These are phyloP conservation scores for Diospyros kaki DNA, from an alignment of 148 eudicot genomes.

Conservation along the genomic window DNA sequence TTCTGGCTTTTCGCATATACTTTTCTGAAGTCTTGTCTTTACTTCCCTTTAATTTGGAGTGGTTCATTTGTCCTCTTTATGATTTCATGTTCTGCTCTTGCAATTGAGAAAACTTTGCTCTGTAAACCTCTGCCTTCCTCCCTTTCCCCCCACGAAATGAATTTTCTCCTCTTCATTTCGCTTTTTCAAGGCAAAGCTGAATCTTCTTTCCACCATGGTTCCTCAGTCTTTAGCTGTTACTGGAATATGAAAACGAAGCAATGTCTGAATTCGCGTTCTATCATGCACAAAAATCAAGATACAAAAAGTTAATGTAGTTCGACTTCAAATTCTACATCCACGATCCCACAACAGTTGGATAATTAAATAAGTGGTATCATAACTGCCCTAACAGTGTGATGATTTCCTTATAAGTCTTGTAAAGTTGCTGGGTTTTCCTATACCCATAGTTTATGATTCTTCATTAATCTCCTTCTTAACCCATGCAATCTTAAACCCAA, in stretches of 20 bases:
- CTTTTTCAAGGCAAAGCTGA: background rate
- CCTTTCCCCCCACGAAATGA: background rate
- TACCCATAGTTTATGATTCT: background rate
- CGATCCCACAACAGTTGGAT: too few species aligned
- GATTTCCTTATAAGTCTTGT: background rate
- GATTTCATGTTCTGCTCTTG: background rate
- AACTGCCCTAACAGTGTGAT: too few species aligned
- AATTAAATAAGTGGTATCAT: too few species aligned
- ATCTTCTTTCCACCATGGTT: background rate
- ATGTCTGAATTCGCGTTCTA: too few species aligned
- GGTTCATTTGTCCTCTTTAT: background rate
- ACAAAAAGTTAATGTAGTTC: too few species aligned
- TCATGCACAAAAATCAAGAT: too few species aligned
- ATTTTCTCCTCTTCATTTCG: background rate
- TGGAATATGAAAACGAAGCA: background rate
- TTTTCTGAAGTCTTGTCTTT: background rate
- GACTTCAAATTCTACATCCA: too few species aligned
- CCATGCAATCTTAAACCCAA: background rate
- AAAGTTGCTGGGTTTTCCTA: background rate
- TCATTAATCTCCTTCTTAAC: background rate
- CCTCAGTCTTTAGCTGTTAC: background rate
- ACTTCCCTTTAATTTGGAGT: background rate
- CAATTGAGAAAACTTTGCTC: background rate
- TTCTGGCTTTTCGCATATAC: background rate
- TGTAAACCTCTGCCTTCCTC: background rate